These are phyloP conservation scores for Trichoderma gamsii DNA, from an alignment of 495 filamentous ascomycete genomes.

Conservation along the genomic window DNA sequence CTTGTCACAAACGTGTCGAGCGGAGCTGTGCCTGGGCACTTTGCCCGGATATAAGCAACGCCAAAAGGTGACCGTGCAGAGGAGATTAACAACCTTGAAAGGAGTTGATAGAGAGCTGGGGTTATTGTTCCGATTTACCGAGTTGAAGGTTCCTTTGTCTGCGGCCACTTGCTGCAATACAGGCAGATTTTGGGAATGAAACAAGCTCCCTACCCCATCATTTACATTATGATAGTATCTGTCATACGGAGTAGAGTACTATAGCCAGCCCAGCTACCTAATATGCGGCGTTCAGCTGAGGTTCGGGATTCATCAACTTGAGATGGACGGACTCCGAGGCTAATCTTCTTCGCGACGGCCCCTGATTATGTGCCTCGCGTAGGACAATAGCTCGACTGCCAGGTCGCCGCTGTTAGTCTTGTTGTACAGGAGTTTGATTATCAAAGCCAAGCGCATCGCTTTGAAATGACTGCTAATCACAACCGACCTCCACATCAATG, in stretches of 20 bases:
- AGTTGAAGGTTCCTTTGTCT: background rate
- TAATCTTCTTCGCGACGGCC: too few species aligned
- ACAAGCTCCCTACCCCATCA: background rate
- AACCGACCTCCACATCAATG: background rate
- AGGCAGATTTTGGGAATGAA: conserved; percentile 1
- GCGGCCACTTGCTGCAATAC: background rate
- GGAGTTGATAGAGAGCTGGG: background rate
- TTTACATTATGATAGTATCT: background rate
- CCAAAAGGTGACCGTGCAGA: background rate
- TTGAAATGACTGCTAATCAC: background rate
- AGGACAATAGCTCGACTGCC: too few species aligned
- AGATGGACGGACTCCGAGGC: too few species aligned
- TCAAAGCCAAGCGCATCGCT: too few species aligned
- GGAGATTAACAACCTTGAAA: background rate
- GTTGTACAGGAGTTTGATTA: too few species aligned
- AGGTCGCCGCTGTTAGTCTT: too few species aligned
- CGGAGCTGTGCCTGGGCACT: background rate
- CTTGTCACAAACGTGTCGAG: background rate
- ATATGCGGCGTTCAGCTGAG: too few species aligned
- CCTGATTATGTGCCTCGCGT: too few species aligned
- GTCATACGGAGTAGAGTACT: too few species aligned
- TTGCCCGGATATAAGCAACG: background rate
- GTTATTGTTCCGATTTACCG: background rate
- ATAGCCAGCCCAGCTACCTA: too few species aligned
- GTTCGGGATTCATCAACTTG: too few species aligned